Evolutionary conservation across 2,329 filamentous ascomycete species (phyloP).

Genomic region (Paecilomyces dactylethromorphus): DNA sequence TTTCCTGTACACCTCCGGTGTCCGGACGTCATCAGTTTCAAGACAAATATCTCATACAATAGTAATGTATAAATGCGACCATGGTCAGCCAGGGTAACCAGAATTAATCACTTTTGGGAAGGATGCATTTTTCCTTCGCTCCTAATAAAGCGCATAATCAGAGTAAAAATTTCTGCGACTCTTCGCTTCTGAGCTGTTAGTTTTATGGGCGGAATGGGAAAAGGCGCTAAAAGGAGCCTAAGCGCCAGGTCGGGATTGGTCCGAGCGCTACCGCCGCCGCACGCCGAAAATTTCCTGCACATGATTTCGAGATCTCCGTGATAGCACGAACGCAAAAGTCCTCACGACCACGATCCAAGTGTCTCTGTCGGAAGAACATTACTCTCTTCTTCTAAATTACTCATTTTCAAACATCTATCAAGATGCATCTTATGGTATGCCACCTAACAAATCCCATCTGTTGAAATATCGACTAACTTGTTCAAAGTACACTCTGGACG

Average conservation of each 20-base stretch:
- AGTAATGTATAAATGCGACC: not conserved
- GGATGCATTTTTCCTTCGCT: not conserved
- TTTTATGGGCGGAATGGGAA: not conserved
- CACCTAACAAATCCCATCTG: not conserved
- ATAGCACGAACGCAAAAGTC: not conserved
- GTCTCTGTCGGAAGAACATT: not conserved
- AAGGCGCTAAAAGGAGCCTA: not conserved
- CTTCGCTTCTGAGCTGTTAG: not conserved
- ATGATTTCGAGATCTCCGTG: not conserved
- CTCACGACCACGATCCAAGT: not conserved
- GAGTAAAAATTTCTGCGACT: not conserved
- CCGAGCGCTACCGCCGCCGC: not conserved
- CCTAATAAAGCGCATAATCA: not conserved
- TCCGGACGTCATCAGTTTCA: not conserved
- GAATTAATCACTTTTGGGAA: not conserved
- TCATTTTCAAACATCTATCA: conserved; percentile 4
- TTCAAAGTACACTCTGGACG: conserved; percentile 69
- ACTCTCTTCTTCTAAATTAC: not conserved
- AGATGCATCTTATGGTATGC: conserved; percentile 39
- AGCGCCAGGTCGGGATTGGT: not conserved
- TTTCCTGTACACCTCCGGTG: not conserved
- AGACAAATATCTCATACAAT: not conserved
- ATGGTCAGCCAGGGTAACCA: not conserved
- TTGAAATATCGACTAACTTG: conserved; percentile 2
- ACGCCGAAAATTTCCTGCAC: not conserved